Conservation (phyloP, 2,329 filamentous ascomycete genomes). For the Botrytis byssoidea region DNA sequence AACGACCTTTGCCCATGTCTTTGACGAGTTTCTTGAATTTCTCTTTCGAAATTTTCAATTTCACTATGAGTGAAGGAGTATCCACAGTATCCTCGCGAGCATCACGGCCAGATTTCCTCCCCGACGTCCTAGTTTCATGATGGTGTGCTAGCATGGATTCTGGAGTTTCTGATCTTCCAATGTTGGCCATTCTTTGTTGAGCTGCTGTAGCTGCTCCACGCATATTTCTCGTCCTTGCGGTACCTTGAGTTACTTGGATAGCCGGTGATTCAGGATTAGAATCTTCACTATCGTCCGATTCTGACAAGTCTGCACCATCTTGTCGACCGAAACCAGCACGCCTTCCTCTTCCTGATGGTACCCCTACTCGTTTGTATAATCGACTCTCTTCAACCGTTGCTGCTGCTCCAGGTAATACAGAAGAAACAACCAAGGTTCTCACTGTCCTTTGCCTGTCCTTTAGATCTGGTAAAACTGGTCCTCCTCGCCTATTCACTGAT, state of each 20-base stretch:
- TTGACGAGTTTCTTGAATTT: conserved; percentile 67
- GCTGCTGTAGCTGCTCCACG: conserved; percentile 84
- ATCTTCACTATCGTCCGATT: conserved; percentile 89
- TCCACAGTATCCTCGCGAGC: conserved; percentile 77
- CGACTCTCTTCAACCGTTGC: conserved; percentile 78
- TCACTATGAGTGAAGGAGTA: conserved; percentile 64
- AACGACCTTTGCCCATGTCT: conserved; percentile 50
- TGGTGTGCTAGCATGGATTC: conserved; percentile 68
- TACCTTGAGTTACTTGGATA: conserved; percentile 66
- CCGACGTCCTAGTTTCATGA: conserved; percentile 70
- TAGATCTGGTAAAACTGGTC: conserved; percentile 90
- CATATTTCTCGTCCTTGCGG: conserved; percentile 82
- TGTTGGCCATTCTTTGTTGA: conserved; percentile 79
- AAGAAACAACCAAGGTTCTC: conserved; percentile 86
- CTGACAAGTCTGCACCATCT: conserved; percentile 62
- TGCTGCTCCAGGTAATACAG: conserved; percentile 85
- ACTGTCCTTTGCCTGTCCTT: conserved; percentile 94
- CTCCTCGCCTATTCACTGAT: conserved; percentile 89
- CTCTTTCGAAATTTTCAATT: conserved; percentile 68
- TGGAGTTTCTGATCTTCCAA: conserved; percentile 84
- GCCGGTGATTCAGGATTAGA: conserved; percentile 84
- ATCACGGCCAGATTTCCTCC: conserved; percentile 57
- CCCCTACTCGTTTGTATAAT: conserved; percentile 76
- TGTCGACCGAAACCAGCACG: conserved; percentile 49
- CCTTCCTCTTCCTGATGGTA: conserved; percentile 53